Evolutionary conservation across 2,329 filamentous ascomycete species (phyloP).

Genomic region (Aspergillus niger): DNA sequence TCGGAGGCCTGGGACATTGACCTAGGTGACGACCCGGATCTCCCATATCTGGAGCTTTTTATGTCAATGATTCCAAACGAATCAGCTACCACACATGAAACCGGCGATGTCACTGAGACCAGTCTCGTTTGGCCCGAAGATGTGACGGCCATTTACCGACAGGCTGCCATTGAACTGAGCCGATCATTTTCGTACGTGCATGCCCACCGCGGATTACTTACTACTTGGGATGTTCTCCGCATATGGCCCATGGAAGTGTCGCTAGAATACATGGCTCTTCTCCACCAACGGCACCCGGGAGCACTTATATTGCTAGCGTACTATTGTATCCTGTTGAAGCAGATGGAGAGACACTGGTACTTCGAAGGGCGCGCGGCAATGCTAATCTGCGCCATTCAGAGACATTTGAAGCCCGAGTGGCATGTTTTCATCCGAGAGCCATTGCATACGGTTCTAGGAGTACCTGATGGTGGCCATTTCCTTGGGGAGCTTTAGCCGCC

Average conservation of each 20-base stretch:
- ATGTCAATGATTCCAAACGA: neutral
- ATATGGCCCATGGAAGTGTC: conserved; percentile 9
- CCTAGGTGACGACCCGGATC: neutral
- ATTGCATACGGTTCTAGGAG: neutral
- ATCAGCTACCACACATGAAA: neutral
- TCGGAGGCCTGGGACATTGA: neutral
- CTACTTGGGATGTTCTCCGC: conserved; percentile 8
- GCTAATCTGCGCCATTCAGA: neutral
- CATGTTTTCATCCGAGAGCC: neutral
- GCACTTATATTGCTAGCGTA: conserved; percentile 6
- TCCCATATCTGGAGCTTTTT: neutral
- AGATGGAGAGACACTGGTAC: conserved; percentile 5
- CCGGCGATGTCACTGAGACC: neutral
- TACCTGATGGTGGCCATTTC: neutral
- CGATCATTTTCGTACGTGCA: neutral
- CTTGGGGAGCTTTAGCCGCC: neutral
- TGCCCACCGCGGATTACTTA: neutral
- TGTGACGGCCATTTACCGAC: neutral
- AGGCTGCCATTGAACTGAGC: conserved; percentile 1
- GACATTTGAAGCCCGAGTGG: neutral
- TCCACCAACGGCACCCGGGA: neutral
- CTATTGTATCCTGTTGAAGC: neutral
- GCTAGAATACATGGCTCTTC: conserved; percentile 4
- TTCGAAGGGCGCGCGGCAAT: neutral
- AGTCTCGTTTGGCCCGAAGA: neutral